Percentiles rank a stretch among this genome's conserved stretches.
Evolutionary conservation across 805 yeast genomes (phyloP).

Genomic region (Naumovozyma dairenensis): DNA sequence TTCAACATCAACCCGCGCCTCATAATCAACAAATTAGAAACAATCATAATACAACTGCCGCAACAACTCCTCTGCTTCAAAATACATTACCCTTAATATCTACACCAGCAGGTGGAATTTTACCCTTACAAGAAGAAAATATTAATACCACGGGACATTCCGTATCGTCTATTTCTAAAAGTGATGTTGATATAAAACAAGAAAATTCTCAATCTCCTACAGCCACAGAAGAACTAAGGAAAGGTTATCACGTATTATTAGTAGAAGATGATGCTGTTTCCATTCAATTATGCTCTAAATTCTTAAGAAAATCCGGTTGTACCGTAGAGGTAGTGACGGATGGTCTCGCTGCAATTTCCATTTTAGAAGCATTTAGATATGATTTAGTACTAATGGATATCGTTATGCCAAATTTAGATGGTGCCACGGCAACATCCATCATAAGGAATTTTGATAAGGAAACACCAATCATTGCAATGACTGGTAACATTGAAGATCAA

Average conservation of each 20-base stretch:
- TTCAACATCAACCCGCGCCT: not conserved
- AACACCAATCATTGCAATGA: constrained; percentile 92
- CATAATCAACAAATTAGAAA: not conserved
- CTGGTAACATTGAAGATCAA: constrained; percentile 77
- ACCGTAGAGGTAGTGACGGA: constrained; percentile 88
- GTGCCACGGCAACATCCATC: constrained; percentile 84
- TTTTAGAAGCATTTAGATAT: constrained; percentile 58
- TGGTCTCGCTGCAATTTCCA: constrained; percentile 79
- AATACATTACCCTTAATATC: constrained; percentile 7
- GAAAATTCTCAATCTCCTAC: constrained; percentile 5
- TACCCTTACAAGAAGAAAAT: no score
- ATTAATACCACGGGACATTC: constrained; percentile 8
- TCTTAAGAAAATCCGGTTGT: constrained; percentile 80
- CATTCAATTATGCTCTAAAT: constrained; percentile 72
- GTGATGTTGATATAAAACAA: constrained; percentile 2
- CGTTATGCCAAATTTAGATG: constrained; percentile 81
- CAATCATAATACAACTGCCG: not conserved
- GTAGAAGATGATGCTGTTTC: constrained; percentile 81
- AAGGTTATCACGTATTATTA: constrained; percentile 57
- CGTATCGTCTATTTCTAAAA: constrained; percentile 9
- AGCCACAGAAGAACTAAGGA: constrained; percentile 17
- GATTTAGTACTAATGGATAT: constrained; percentile 81
- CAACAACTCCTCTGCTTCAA: constrained; percentile 5
- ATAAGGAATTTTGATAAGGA: constrained; percentile 74
- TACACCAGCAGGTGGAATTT: not conserved